Percentiles rank a stretch among this genome's conserved stretches.
phyloP scores from a whole-genome alignment of 2,329 filamentous ascomycete species.

The Magnaporthiopsis rhizophila region DNA sequence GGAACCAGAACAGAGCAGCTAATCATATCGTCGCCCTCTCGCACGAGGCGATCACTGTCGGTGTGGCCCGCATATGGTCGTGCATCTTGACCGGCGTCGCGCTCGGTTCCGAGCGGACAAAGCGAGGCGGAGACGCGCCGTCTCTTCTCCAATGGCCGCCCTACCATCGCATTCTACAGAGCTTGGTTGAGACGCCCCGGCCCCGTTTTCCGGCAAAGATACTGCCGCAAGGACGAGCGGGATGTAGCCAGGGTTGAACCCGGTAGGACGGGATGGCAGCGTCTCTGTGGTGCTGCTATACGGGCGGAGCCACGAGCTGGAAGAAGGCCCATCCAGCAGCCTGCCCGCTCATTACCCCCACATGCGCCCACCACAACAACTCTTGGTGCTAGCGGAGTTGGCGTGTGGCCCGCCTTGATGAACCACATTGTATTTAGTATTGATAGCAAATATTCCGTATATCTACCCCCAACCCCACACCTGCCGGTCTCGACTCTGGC shows the following conservation, averaged over 20 bases:
- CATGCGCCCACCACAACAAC: neutral
- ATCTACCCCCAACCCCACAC: neutral
- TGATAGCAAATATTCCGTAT: too few relatives aligned
- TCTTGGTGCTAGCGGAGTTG: neutral
- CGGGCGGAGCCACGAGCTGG: neutral
- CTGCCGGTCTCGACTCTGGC: neutral
- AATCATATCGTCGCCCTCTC: neutral
- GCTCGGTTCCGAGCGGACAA: neutral
- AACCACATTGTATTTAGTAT: too few relatives aligned
- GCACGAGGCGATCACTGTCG: neutral
- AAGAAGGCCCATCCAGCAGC: too few relatives aligned
- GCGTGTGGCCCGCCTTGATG: too few relatives aligned
- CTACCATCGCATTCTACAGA: neutral
- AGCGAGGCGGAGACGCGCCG: neutral
- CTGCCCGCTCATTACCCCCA: neutral
- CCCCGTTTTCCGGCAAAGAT: too few relatives aligned
- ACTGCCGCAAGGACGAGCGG: too few relatives aligned
- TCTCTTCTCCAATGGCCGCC: neutral
- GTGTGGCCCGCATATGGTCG: neutral
- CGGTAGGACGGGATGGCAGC: neutral
- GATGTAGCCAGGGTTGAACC: neutral
- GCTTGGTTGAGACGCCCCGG: neutral
- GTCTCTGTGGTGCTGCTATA: neutral
- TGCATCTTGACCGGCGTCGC: neutral
- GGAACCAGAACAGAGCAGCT: neutral